phyloP scores from a whole-genome alignment of 2,329 filamentous ascomycete genomes.

The Emericellopsis cladophorae region DNA sequence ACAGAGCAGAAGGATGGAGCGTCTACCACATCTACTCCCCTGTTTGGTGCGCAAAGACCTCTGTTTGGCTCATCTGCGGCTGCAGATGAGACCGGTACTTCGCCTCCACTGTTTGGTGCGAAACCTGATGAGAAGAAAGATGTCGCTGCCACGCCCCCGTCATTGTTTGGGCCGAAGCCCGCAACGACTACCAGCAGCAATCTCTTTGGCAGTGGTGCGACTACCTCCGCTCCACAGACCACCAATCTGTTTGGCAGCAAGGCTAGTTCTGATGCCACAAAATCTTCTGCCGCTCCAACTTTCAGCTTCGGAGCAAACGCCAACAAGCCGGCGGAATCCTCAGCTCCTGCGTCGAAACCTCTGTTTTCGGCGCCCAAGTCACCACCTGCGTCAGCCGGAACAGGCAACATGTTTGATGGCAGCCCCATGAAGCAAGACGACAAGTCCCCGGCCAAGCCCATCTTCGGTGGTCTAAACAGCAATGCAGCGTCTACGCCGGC shows the following conservation, averaged over 20 bases:
- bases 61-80: background rate
- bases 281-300: conserved; percentile 9
- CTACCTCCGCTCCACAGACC: conserved; percentile 6
- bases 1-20: conserved; percentile 1
- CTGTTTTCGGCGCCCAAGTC: conserved; percentile 24
- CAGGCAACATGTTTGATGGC: conserved; percentile 22
- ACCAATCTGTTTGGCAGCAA: background rate
- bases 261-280: background rate
- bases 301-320: conserved; percentile 20
- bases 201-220: conserved; percentile 15
- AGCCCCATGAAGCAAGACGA: conserved; percentile 31
- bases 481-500: conserved; percentile 10
- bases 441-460: conserved; percentile 22
- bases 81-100: background rate
- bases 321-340: conserved; percentile 8
- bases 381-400: conserved; percentile 11
- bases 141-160: background rate
- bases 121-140: background rate
- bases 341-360: conserved; percentile 18
- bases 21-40: background rate
- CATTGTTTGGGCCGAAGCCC: conserved; percentile 14
- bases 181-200: conserved; percentile 10
- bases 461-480: conserved; percentile 11
- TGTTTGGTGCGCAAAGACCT: background rate
- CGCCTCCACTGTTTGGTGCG: conserved; percentile 9